phyloP scores from a whole-genome alignment of 1,284 basidiomycete species.

The Meripilus lineatus region DNA sequence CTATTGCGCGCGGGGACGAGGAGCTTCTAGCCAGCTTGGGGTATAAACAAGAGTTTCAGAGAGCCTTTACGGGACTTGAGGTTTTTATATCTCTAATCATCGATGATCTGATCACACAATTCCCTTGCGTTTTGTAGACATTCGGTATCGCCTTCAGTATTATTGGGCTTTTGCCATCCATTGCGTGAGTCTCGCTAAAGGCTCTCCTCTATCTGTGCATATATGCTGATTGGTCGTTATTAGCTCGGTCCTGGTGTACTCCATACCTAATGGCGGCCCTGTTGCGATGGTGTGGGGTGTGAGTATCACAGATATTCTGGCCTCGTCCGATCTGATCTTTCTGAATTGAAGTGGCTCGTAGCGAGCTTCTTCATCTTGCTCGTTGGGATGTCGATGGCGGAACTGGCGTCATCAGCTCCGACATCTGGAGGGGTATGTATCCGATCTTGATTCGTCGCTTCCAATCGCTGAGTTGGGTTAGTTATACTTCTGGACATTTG shows the following conservation, averaged over 20 bases:
- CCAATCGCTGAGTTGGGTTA: neutral
- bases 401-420: slow-evolving; percentile 68
- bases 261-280: slow-evolving; percentile 74
- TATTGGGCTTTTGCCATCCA: slow-evolving; percentile 47
- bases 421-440: slow-evolving; percentile 58
- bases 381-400: slow-evolving; percentile 64
- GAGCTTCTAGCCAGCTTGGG: slow-evolving; percentile 45
- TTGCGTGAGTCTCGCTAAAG: slow-evolving; percentile 22
- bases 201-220: slow-evolving; percentile 13
- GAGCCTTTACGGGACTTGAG: slow-evolving; percentile 62
- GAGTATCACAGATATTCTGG: slow-evolving; percentile 7
- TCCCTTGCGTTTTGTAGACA: slow-evolving; percentile 29
- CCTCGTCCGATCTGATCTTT: neutral
- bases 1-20: too few species aligned
- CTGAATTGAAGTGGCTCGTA: slow-evolving; percentile 38
- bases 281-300: slow-evolving; percentile 77
- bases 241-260: slow-evolving; percentile 59
- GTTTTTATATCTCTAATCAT: slow-evolving; percentile 18
- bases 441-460: neutral
- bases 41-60: slow-evolving; percentile 69
- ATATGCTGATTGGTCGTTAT: neutral
- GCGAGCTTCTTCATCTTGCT: slow-evolving; percentile 51
- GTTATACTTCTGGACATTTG: slow-evolving; percentile 77
- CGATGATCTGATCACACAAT: slow-evolving; percentile 1
- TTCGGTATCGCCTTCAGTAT: slow-evolving; percentile 64